phyloP scores from a whole-genome alignment of 2,329 filamentous ascomycete species.

The Cladosporium sp. region DNA sequence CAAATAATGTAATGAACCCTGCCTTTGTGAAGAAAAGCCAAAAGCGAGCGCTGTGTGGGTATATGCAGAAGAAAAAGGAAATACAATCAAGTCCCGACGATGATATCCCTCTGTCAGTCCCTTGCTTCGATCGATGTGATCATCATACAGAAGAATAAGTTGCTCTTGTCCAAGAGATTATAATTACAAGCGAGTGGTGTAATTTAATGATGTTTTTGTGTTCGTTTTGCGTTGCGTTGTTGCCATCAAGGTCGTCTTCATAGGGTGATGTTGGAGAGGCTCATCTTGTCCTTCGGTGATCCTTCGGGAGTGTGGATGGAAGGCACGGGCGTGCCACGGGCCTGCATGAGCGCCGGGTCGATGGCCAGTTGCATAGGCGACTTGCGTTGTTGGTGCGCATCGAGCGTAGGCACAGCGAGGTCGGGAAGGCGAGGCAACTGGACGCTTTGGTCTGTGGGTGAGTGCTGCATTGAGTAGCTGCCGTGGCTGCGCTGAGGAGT shows the following conservation, averaged over 20 bases:
- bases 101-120: background rate
- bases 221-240: background rate
- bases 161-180: slow-evolving; percentile 18
- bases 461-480: slow-evolving; percentile 17
- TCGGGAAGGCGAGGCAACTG: slow-evolving; percentile 34
- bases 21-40: background rate
- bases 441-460: slow-evolving; percentile 25
- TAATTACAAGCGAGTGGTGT: slow-evolving; percentile 19
- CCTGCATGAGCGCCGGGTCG: slow-evolving; percentile 29
- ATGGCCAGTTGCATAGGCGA: slow-evolving; percentile 24
- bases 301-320: slow-evolving; percentile 32
- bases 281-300: slow-evolving; percentile 42
- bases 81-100: slow-evolving; percentile 11
- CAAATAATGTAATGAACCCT: background rate
- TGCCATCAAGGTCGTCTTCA: slow-evolving; percentile 18
- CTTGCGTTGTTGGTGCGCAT: slow-evolving; percentile 18
- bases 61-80: slow-evolving; percentile 22
- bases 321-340: slow-evolving; percentile 28
- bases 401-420: slow-evolving; percentile 21
- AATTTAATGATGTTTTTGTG: slow-evolving; percentile 2
- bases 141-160: slow-evolving; percentile 19
- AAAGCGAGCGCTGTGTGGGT: slow-evolving; percentile 22
- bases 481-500: slow-evolving; percentile 6
- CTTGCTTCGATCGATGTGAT: background rate
- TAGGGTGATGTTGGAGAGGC: slow-evolving; percentile 39